phyloP scores from a whole-genome alignment of 2,329 filamentous ascomycete species.

The Colletotrichum viniferum region DNA sequence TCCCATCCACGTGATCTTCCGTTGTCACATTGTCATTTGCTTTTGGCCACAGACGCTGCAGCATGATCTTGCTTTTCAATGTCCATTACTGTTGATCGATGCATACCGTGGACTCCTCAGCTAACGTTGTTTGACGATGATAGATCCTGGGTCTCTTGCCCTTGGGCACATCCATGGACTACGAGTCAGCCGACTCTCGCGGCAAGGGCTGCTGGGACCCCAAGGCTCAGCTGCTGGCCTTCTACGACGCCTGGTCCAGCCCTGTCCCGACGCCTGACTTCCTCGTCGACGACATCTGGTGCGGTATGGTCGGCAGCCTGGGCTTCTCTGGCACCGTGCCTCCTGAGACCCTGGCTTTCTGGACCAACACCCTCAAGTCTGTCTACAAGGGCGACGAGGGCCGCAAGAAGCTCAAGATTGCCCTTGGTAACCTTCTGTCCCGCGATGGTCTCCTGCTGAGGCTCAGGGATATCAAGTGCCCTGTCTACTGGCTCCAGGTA shows the following conservation, averaged over 20 bases:
- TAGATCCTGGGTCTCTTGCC: slow-evolving; percentile 53
- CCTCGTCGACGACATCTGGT: slow-evolving; percentile 49
- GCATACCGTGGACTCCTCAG: not conserved
- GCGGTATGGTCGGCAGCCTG: slow-evolving; percentile 46
- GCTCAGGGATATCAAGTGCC: slow-evolving; percentile 51
- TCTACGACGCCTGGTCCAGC: slow-evolving; percentile 47
- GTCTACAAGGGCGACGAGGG: slow-evolving; percentile 56
- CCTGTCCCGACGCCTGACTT: slow-evolving; percentile 47
- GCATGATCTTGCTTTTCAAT: not conserved
- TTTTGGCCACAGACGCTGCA: not conserved
- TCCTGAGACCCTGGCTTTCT: slow-evolving; percentile 44
- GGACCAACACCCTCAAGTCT: slow-evolving; percentile 47
- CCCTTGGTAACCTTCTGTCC: slow-evolving; percentile 47
- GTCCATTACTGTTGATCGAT: not conserved
- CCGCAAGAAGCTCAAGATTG: slow-evolving; percentile 51
- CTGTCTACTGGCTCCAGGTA: slow-evolving; percentile 58
- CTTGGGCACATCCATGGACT: slow-evolving; percentile 58
- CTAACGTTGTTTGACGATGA: not conserved
- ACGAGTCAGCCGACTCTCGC: slow-evolving; percentile 50
- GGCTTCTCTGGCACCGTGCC: slow-evolving; percentile 49
- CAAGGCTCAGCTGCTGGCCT: slow-evolving; percentile 42
- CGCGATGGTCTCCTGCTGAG: slow-evolving; percentile 53
- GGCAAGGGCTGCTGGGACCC: slow-evolving; percentile 55
- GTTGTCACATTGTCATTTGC: not conserved
- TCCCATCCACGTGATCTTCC: not conserved